Conservation (phyloP, 495 filamentous ascomycete species). For the Hypomontagnella monticulosa region DNA sequence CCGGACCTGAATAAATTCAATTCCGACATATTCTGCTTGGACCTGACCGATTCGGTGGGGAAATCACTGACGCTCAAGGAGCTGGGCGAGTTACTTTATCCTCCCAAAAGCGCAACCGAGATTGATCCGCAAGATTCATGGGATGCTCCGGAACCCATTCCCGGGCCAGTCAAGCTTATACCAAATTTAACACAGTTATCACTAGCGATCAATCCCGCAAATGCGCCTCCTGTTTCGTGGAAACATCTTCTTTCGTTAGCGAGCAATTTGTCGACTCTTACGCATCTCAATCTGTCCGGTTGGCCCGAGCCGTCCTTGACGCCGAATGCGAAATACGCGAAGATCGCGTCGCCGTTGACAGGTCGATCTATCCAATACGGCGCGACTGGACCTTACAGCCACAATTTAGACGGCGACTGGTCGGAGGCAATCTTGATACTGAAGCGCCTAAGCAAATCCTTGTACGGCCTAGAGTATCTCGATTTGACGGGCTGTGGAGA, state of each 20-base stretch:
- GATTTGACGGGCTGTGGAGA: slow-evolving; percentile 80
- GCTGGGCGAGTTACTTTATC: slow-evolving; percentile 63
- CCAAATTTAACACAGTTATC: slow-evolving; percentile 66
- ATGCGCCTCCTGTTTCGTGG: slow-evolving; percentile 65
- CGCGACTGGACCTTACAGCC: slow-evolving; percentile 72
- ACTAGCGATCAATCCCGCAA: slow-evolving; percentile 55
- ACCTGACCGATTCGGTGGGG: slow-evolving; percentile 71
- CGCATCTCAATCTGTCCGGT: slow-evolving; percentile 79
- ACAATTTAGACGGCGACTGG: slow-evolving; percentile 72
- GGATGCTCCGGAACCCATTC: slow-evolving; percentile 47
- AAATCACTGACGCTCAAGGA: slow-evolving; percentile 67
- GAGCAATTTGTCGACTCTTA: slow-evolving; percentile 68
- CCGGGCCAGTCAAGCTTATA: slow-evolving; percentile 49
- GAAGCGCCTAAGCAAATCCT: slow-evolving; percentile 69
- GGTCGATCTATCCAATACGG: slow-evolving; percentile 62
- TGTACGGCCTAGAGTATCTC: slow-evolving; percentile 79
- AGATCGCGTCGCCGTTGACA: slow-evolving; percentile 53
- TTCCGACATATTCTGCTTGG: slow-evolving; percentile 66
- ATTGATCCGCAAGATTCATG: slow-evolving; percentile 52
- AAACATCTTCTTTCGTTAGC: slow-evolving; percentile 70
- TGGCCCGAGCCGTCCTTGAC: slow-evolving; percentile 81
- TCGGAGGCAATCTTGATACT: slow-evolving; percentile 74
- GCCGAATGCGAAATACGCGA: slow-evolving; percentile 66
- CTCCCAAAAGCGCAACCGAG: slow-evolving; percentile 24
- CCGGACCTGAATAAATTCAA: slow-evolving; percentile 52